phyloP scores from a whole-genome alignment of 495 filamentous ascomycete genomes.

The Staphylotrichum longicolle region DNA sequence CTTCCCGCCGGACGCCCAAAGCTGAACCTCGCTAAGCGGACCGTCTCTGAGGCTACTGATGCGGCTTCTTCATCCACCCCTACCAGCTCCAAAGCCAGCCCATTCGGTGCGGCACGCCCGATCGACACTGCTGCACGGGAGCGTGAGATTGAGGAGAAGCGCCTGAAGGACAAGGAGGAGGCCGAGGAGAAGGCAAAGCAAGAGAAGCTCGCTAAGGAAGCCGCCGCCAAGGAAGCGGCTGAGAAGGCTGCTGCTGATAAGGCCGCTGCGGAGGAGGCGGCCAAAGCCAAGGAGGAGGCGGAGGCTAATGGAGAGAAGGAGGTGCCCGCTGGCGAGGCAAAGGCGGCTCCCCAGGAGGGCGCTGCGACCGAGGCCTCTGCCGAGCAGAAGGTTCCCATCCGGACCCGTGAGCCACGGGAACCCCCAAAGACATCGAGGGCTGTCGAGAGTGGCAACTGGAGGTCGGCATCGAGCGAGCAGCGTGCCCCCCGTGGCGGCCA shows the following conservation, averaged over 20 bases:
- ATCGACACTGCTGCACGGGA: conserved; percentile 88
- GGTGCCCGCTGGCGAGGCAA: conserved; percentile 24
- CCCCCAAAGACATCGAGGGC: conserved; percentile 41
- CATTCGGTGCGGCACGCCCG: conserved; percentile 86
- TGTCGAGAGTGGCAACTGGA: conserved; percentile 53
- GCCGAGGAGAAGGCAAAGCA: conserved; percentile 81
- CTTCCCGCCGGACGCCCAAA: conserved; percentile 64
- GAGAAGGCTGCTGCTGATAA: conserved; percentile 57
- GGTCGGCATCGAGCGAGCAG: conserved; percentile 43
- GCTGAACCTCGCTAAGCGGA: conserved; percentile 83
- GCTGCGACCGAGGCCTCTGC: conserved; percentile 34
- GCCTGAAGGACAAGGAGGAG: conserved; percentile 79
- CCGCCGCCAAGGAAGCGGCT: conserved; percentile 57
- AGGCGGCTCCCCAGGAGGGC: conserved; percentile 57
- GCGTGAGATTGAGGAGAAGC: conserved; percentile 85
- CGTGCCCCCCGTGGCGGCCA: conserved; percentile 41
- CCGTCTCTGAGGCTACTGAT: conserved; percentile 68
- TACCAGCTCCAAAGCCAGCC: conserved; percentile 75
- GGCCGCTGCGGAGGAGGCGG: conserved; percentile 57
- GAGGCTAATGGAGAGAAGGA: conserved; percentile 29
- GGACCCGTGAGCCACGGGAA: conserved; percentile 30
- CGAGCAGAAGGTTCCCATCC: conserved; percentile 37
- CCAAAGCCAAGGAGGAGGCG: conserved; percentile 49
- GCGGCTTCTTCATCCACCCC: conserved; percentile 47
- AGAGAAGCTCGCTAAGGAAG: conserved; percentile 69